Conservation (phyloP, 2,329 filamentous ascomycete genomes). For the Ophiostoma sp. region DNA sequence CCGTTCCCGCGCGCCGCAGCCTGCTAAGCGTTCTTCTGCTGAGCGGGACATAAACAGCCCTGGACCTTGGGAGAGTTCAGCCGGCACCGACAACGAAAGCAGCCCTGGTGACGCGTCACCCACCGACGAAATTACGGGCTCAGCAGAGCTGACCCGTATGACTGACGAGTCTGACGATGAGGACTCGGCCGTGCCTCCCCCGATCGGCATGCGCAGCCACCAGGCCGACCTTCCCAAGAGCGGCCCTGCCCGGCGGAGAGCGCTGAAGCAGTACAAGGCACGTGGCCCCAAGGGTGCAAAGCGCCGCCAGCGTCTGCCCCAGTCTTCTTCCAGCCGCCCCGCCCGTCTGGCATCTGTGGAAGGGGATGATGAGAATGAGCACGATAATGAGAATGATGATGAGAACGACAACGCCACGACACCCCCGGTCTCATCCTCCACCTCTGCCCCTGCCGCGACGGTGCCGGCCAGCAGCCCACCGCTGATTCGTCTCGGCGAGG, state of each 20-base stretch:
- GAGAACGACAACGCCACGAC: neutral
- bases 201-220: conserved; percentile 26
- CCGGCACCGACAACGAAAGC: conserved; percentile 51
- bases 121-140: neutral
- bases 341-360: neutral
- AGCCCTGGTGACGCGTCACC: conserved; percentile 40
- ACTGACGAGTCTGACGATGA: conserved; percentile 42
- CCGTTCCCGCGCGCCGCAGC: conserved; percentile 36
- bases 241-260: conserved; percentile 39
- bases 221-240: conserved; percentile 29
- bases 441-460: conserved; percentile 36
- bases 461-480: conserved; percentile 50
- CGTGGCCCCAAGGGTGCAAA: conserved; percentile 50
- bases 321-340: neutral
- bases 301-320: conserved; percentile 14
- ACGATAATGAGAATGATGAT: neutral
- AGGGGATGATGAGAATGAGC: neutral
- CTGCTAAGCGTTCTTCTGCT: conserved; percentile 38
- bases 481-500: conserved; percentile 78
- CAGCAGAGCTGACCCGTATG: conserved; percentile 26
- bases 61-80: conserved; percentile 48
- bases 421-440: conserved; percentile 22
- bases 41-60: conserved; percentile 52
- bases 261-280: conserved; percentile 44
- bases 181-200: conserved; percentile 24